Conservation (phyloP, 495 filamentous ascomycete species). For the Hamigera avellanea region DNA sequence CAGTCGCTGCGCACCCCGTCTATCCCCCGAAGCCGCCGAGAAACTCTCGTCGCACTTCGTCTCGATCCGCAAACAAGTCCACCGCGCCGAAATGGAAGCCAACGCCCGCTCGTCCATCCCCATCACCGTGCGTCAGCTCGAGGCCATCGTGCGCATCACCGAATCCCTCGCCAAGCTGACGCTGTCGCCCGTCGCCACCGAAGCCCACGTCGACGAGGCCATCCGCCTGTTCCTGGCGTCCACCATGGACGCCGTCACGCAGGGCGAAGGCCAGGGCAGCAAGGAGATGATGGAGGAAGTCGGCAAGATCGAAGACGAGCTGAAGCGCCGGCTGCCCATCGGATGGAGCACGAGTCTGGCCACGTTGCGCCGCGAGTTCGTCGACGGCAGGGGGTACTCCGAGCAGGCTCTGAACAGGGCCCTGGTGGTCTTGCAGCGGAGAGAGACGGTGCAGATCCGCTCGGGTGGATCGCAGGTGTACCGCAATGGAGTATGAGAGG, state of each 20-base stretch:
- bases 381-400: constrained; percentile 74
- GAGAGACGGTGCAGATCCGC: constrained; percentile 85
- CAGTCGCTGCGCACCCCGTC: constrained; percentile 83
- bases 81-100: constrained; percentile 75
- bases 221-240: constrained; percentile 94
- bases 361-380: constrained; percentile 79
- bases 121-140: constrained; percentile 94
- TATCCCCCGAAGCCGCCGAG: constrained; percentile 86
- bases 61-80: constrained; percentile 86
- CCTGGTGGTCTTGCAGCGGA: constrained; percentile 70
- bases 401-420: constrained; percentile 80
- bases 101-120: constrained; percentile 86
- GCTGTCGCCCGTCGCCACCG: constrained; percentile 73
- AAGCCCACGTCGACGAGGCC: constrained; percentile 92
- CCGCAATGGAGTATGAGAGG: constrained; percentile 49
- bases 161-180: constrained; percentile 89
- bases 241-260: constrained; percentile 95
- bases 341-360: constrained; percentile 90
- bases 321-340: constrained; percentile 78
- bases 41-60: constrained; percentile 98
- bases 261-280: constrained; percentile 69
- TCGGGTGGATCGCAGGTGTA: constrained; percentile 85
- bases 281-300: constrained; percentile 87
- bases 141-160: constrained; percentile 94
- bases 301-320: constrained; percentile 78